Evolutionary conservation across 2,329 filamentous ascomycete species (phyloP).

Genomic region (Colletotrichum acutatum): DNA sequence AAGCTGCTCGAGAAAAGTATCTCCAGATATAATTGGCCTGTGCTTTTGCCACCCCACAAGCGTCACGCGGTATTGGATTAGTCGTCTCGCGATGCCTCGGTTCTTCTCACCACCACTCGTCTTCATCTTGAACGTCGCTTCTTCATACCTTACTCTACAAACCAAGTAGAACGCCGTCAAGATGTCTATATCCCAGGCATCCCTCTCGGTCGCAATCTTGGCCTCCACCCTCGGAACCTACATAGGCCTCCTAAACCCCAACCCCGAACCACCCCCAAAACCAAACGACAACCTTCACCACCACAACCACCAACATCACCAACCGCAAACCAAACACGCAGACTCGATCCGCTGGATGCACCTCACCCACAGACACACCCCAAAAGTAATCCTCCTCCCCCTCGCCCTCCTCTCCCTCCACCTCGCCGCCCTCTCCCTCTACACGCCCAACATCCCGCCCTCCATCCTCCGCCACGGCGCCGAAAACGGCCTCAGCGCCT

Average conservation of each 20-base stretch:
- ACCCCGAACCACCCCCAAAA: conserved; percentile 37
- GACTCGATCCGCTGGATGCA: conserved; percentile 39
- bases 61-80: background rate
- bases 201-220: conserved; percentile 35
- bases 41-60: conserved; percentile 1
- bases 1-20: background rate
- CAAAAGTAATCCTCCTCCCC: conserved; percentile 39
- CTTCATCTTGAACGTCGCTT: background rate
- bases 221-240: conserved; percentile 45
- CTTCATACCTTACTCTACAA: too few species aligned
- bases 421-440: conserved; percentile 36
- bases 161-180: background rate
- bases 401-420: conserved; percentile 40
- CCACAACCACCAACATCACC: background rate
- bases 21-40: background rate
- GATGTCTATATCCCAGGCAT: background rate
- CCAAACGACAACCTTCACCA: conserved; percentile 37
- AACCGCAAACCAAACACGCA: background rate
- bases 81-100: background rate
- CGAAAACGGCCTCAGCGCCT: conserved; percentile 44
- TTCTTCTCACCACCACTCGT: background rate
- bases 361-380: conserved; percentile 41
- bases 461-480: conserved; percentile 40
- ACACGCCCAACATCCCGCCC: conserved; percentile 39
- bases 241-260: conserved; percentile 45